Percentiles rank a stretch among this genome's conserved stretches.
These are phyloP conservation scores for Botrytis tulipae DNA, from an alignment of 2,329 filamentous ascomycete genomes.

Conservation along the genomic window DNA sequence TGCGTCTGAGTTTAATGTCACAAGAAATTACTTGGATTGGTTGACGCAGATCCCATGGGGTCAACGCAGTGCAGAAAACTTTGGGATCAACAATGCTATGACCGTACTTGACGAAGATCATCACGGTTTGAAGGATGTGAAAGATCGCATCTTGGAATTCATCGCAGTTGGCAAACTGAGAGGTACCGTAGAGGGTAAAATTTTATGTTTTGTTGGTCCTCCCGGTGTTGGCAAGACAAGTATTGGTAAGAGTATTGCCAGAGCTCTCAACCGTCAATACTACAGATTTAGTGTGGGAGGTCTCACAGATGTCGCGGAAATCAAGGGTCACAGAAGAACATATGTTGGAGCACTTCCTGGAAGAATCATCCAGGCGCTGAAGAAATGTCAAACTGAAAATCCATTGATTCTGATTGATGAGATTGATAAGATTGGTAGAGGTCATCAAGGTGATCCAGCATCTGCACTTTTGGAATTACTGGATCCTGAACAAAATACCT, in stretches of 20 bases:
- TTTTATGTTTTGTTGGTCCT: slow-evolving; percentile 94
- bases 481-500: slow-evolving; percentile 95
- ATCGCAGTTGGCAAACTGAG: slow-evolving; percentile 97
- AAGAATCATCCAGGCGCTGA: slow-evolving; percentile 94
- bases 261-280: slow-evolving; percentile 92
- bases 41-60: slow-evolving; percentile 98
- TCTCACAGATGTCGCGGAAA: slow-evolving; percentile 94
- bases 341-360: slow-evolving; percentile 95
- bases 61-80: slow-evolving; percentile 92
- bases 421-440: slow-evolving; percentile 95
- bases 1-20: slow-evolving; percentile 98
- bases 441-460: slow-evolving; percentile 93
- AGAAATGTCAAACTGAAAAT: slow-evolving; percentile 99
- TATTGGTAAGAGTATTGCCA: slow-evolving; percentile 96
- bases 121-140: slow-evolving; percentile 95
- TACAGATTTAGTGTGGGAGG: slow-evolving; percentile 98
- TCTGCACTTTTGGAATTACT: slow-evolving; percentile 91
- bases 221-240: slow-evolving; percentile 98
- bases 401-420: slow-evolving; percentile 95
- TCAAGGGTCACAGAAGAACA: slow-evolving; percentile 94
- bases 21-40: slow-evolving; percentile 97
- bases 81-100: slow-evolving; percentile 88
- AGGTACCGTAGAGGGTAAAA: slow-evolving; percentile 97
- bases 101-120: slow-evolving; percentile 93
- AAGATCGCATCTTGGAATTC: slow-evolving; percentile 96